Percentiles rank a stretch among this genome's conserved stretches.
Evolutionary conservation across 352 stramenopile species (phyloP).

Genomic region (Globisporangium paddicum): DNA sequence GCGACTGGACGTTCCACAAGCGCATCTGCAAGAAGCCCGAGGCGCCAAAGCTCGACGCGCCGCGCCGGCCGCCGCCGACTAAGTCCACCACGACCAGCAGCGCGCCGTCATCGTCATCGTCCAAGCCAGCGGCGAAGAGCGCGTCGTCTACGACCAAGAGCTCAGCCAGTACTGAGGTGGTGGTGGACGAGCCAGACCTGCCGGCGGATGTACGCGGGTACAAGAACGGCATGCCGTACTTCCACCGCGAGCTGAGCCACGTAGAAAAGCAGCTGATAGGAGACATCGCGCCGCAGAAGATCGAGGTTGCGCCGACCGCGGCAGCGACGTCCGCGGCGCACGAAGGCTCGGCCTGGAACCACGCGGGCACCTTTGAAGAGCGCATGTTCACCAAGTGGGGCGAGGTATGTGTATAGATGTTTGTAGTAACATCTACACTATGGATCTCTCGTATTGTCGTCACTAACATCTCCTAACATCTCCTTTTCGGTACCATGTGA

Average conservation of each 20-base stretch:
- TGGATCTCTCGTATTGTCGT: no score
- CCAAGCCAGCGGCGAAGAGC: not conserved
- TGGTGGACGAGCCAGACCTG: slow-evolving; percentile 64
- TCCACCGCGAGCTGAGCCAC: slow-evolving; percentile 96
- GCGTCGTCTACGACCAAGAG: slow-evolving; percentile 15
- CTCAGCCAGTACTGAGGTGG: slow-evolving; percentile 34
- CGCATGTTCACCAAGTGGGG: slow-evolving; percentile 85
- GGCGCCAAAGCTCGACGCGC: slow-evolving; percentile 42
- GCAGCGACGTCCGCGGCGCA: slow-evolving; percentile 31
- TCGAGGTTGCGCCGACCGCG: slow-evolving; percentile 35
- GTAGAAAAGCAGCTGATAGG: slow-evolving; percentile 95
- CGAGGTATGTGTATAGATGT: slow-evolving; percentile 20
- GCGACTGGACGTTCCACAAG: slow-evolving; percentile 86
- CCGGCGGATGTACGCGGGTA: slow-evolving; percentile 62
- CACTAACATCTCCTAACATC: no score
- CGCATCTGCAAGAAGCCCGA: slow-evolving; percentile 85
- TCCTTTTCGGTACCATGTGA: not conserved
- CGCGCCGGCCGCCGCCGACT: slow-evolving; percentile 15
- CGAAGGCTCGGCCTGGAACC: slow-evolving; percentile 90
- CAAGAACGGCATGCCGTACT: slow-evolving; percentile 91
- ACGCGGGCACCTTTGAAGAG: slow-evolving; percentile 90
- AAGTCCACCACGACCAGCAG: not conserved
- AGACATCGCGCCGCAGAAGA: slow-evolving; percentile 91
- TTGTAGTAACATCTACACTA: not conserved
- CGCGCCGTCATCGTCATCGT: not conserved